Evolutionary conservation across 495 filamentous ascomycete genomes (phyloP).

Genomic region (Tuber borchii): DNA sequence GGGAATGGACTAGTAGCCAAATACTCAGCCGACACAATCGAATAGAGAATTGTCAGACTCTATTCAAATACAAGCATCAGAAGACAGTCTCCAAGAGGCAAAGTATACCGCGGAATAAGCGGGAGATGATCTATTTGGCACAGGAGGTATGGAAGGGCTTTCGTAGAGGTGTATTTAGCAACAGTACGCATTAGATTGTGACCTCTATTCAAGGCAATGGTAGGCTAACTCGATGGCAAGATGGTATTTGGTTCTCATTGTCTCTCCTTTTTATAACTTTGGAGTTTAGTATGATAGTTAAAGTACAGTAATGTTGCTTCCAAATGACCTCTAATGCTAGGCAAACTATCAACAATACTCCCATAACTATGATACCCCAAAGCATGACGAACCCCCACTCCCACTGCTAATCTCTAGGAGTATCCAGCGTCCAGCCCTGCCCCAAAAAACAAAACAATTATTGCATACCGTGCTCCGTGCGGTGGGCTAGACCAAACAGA

Average conservation of each 20-base stretch:
- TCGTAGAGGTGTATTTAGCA: constrained; percentile 2
- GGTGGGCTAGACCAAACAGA: background rate
- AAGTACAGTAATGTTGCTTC: background rate
- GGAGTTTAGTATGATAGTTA: background rate
- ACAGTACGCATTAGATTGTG: background rate
- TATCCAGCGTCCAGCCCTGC: background rate
- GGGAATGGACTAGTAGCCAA: background rate
- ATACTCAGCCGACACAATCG: background rate
- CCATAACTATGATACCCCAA: too few species aligned
- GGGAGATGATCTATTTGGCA: constrained; percentile 5
- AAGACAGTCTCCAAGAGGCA: background rate
- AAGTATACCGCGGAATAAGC: background rate
- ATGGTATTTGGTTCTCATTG: background rate
- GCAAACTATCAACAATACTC: too few species aligned
- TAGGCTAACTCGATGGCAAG: background rate
- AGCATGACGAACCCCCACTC: too few species aligned
- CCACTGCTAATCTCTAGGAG: background rate
- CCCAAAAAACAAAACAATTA: background rate
- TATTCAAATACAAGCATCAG: background rate
- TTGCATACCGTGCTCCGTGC: background rate
- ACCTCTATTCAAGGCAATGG: background rate
- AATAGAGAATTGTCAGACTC: constrained; percentile 4
- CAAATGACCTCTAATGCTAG: too few species aligned
- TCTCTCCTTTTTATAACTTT: background rate
- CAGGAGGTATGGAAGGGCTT: constrained; percentile 10